Evolutionary conservation across 2,329 filamentous ascomycete genomes (phyloP), one percentile per base, ranked within the genome.

Genomic region (Aspergillus sp.): DNA sequence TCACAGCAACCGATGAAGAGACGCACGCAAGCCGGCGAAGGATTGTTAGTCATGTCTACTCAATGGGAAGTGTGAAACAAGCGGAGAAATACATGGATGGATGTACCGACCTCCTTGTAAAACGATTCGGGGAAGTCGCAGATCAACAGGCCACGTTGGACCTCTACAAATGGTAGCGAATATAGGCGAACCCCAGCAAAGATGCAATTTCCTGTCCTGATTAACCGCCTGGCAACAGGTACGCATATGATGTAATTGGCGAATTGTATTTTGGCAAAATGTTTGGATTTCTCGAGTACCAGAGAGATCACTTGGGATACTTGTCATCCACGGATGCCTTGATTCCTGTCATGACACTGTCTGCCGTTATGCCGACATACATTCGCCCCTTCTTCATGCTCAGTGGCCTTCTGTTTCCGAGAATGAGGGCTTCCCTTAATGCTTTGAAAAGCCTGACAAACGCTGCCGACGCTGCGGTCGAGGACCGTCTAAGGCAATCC

Each of bases 181-280:
- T 70, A 69, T 69, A 16, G 20, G 18, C n/a, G 45, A 10, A 3
- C 3, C 45, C 45, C 45, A 20, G 16, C 45, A 20, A 14, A 47
- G n/a, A 65, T 55, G 62, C 26, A 18, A 11, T 10, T 52, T 16
- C 7, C 5, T 6, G 22, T 46, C 29, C n/a, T 24, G 10, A 46
- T 16, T 24, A 29, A 29, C 24, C 10, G 1, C n/a, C n/a, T 12
- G 20, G 3, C 36, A 31, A 20, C 50, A 75, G 73, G 73, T 77
- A 73, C 59, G 69, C 78, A 4, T 80, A 77, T 70, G 78, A 81
- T 56, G 72, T 79, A n/a, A 70, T 79, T 18, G 76, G 78, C 18
- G 72, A 74, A 31, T 61, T 79, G 20, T 75, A 72, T 22, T 81
- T 79, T 50, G 74, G 78, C 20, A 68, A 70, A 10, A 71, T 72